Base-by-base conservation (phyloP, 148 eudicot genomes). In the Tetragonia tetragonoides region DNA sequence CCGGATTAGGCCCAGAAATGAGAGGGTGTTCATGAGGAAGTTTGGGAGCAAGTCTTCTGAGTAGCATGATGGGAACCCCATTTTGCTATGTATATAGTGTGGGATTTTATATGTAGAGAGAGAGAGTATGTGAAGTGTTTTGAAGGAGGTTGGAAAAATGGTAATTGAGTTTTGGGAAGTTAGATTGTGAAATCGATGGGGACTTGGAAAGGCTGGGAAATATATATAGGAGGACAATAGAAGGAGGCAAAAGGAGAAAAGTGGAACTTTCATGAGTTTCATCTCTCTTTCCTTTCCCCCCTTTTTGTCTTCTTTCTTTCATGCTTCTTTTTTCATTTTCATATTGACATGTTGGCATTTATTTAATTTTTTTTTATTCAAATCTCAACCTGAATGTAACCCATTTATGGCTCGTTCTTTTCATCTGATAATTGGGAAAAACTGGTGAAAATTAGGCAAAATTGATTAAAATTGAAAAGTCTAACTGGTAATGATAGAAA, bases 21-120 rank as follows among this genome's bases (percentile, higher is more conserved):
- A 80, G 17, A 95, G 87, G 0, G 78, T 37, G 83, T 90, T 85
- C 3, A 88, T 59, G 46, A 91, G 37, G 46, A 90, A 75, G 24
- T 87, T 91, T 21, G 97, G 93, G 72, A 90, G 82, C 44, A 85
- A 75, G 12, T 85, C 53, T 15, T 93, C 89, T 0, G 91, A 77
- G 79, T 91, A 95, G 6, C 85, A 86, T 0, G 84, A 84, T 28
- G 90, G 89, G 73, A 90, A 88, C 9, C 90, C 91, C 91, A 90
- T 89, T 47, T 68, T 56, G n/a, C n/a, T n/a, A n/a, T n/a, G n/a
- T n/a, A n/a, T 53, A 28, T 8, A 60, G 63, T 40, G 77, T 59
- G 68, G 2, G 64, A 51, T 18, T 44, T 28, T 28, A 28, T 28
- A 28, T 28, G 34, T 28, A 28, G 34, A 28, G 34, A 28, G 34